A percentile compares a stretch with the other conserved stretches of the same genome.
These are phyloP conservation scores for Penicillium canariense DNA, from an alignment of 495 filamentous ascomycete genomes.

Conservation along the genomic window DNA sequence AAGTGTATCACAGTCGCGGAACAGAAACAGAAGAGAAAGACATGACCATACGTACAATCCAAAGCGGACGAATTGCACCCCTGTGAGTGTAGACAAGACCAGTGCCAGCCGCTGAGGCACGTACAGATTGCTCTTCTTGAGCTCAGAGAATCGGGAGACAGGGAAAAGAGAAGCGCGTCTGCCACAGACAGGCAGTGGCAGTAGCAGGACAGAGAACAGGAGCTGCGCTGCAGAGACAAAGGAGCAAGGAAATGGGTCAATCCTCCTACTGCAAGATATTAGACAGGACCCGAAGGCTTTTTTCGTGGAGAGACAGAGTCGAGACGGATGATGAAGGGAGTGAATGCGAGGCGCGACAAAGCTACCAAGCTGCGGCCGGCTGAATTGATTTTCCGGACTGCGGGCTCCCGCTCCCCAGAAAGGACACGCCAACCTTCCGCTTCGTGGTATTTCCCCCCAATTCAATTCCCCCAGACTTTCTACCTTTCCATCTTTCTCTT, in stretches of 20 bases:
- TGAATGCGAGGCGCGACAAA: neutral
- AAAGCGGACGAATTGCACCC: constrained; percentile 29
- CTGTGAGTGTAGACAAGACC: constrained; percentile 27
- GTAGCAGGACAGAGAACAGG: neutral
- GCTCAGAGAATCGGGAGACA: constrained; percentile 14
- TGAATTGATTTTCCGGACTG: constrained; percentile 1
- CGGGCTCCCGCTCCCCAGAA: neutral
- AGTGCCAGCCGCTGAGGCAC: constrained; percentile 18
- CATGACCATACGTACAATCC: constrained; percentile 49
- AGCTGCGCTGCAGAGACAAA: neutral
- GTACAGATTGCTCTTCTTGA: constrained; percentile 17
- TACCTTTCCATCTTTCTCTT: constrained; percentile 6
- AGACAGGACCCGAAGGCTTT: neutral
- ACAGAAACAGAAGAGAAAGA: constrained; percentile 23
- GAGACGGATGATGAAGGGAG: constrained; percentile 1
- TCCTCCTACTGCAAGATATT: neutral
- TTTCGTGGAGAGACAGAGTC: neutral
- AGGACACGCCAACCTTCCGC: constrained; percentile 10
- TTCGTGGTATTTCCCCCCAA: constrained; percentile 6
- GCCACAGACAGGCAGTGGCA: constrained; percentile 22
- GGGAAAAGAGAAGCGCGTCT: constrained; percentile 5
- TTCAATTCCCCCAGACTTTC: constrained; percentile 7
- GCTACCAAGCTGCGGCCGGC: constrained; percentile 3
- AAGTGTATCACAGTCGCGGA: constrained; percentile 7
- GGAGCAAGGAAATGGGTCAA: constrained; percentile 5